Conservation (phyloP, 305 asterid genomes). For the Fraxinus angustifolia region DNA sequence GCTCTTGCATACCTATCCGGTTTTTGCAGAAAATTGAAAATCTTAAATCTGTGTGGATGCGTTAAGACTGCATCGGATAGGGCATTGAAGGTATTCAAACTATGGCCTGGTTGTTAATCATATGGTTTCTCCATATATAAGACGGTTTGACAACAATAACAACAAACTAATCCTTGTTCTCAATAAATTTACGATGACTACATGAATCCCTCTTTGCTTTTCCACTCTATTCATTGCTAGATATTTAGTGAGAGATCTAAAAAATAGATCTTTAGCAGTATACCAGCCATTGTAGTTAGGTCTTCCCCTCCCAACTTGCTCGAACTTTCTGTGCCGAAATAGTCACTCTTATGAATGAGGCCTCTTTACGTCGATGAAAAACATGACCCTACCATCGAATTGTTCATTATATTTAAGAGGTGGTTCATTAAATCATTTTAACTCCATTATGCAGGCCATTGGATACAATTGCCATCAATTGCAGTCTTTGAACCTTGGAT, state of each 20-base stretch:
- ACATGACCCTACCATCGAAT: background rate
- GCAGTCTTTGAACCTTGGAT: constrained; percentile 78
- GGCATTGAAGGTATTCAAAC: constrained; percentile 63
- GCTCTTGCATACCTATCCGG: constrained; percentile 69
- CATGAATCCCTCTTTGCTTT: background rate
- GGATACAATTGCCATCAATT: constrained; percentile 73
- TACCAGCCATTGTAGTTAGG: background rate
- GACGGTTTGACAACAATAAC: background rate
- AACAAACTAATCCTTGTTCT: background rate
- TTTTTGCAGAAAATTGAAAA: constrained; percentile 56
- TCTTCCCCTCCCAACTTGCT: background rate
- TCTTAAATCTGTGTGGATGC: constrained; percentile 88
- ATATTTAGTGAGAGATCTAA: background rate
- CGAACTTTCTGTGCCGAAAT: background rate
- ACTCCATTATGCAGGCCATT: constrained; percentile 50
- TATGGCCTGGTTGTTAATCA: background rate
- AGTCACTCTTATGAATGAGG: background rate
- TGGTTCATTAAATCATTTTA: background rate
- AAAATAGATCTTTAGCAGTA: background rate
- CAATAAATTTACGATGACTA: background rate
- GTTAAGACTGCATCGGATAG: constrained; percentile 75
- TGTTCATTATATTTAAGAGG: background rate
- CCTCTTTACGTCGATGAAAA: background rate
- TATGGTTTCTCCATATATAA: background rate
- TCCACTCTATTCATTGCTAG: background rate